Evolutionary conservation across 2,329 filamentous ascomycete species (phyloP), one percentile per base, ranked within the genome.

Genomic region (Fusarium acutatum): DNA sequence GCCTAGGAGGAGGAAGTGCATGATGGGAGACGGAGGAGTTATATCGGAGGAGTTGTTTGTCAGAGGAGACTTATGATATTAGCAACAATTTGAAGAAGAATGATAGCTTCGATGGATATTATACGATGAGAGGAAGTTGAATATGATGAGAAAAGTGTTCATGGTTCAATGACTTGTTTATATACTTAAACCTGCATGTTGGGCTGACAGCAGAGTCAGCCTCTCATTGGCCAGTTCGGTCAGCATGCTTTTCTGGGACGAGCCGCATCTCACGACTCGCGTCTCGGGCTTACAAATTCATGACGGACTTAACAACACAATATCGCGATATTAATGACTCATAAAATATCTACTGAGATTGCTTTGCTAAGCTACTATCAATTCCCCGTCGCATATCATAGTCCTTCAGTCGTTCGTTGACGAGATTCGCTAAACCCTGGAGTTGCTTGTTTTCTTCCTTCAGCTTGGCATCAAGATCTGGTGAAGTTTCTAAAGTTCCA

Each of bases 1-100:
- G 58, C 84, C 84, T n/a, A 86, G 78, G 20, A 85, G 80, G 52
- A 86, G 80, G 65, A 84, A 80, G 66, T 83, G 80, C 81, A 83
- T 83, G 49, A 60, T 78, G 9, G 4, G 5, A 10, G 4, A 9
- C 3, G 9, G 13, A 18, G 22, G 24, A 20, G 14, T 0, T 38
- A 10, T 22, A 5, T n/a, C 6, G 5, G 6, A 17, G n/a, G 40
- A 24, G 40, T 12, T 24, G 6, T 40, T 28, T 17, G 22, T 14
- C 1, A 5, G 26, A 44, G 15, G 13, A 12, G 15, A 6, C 5
- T 43, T 17, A 12, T 53, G 18, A n/a, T 14, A 9, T 9, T 9
- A 5, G 5, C 11, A 9, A 44, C 9, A 32, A 7, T 1, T n/a
- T 26, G 18, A 11, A 12, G 0, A 44, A 34, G 17, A 11, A 40